Base-by-base conservation (phyloP, 768 basidiomycete species). In the Austroboletus eburneus region DNA sequence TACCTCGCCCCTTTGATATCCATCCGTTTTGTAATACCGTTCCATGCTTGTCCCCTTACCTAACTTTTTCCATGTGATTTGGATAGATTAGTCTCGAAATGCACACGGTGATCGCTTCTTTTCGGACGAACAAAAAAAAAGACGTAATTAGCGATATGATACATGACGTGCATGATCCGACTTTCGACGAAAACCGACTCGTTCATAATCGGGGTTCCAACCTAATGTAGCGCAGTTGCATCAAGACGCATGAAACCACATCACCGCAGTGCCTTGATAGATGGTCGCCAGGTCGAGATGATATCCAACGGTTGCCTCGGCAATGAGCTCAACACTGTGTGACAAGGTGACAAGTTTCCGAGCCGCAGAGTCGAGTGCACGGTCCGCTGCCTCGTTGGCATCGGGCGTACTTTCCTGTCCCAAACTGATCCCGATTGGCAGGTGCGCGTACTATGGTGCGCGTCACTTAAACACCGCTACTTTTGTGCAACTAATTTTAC, bases 271-370 rank as follows among this genome's bases (percentile, higher is more conserved):
- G 87, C 91, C 91, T 32, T 59, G 56, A 60, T 77, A 98, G 54
- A 97, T 91, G n/a, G 73, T 76, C 3, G 82, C 83, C 17, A 97
- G 69, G 62, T n/a, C n/a, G n/a, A n/a, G n/a, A n/a, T n/a, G n/a
- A n/a, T n/a, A n/a, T n/a, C n/a, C n/a, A n/a, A n/a, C n/a, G n/a
- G n/a, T n/a, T n/a, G n/a, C n/a, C n/a, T n/a, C n/a, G n/a, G n/a
- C n/a, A n/a, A n/a, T n/a, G n/a, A n/a, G n/a, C n/a, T n/a, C n/a
- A n/a, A n/a, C n/a, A n/a, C n/a, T n/a, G n/a, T n/a, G n/a, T n/a
- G n/a, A n/a, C n/a, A n/a, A n/a, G n/a, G n/a, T n/a, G n/a, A n/a
- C n/a, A n/a, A n/a, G n/a, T n/a, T n/a, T n/a, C n/a, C n/a, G n/a
- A n/a, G n/a, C n/a, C n/a, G n/a, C n/a, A n/a, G n/a, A n/a, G n/a